Conservation (phyloP, 2,329 filamentous ascomycete genomes). For the Diaporthe humulicola region DNA sequence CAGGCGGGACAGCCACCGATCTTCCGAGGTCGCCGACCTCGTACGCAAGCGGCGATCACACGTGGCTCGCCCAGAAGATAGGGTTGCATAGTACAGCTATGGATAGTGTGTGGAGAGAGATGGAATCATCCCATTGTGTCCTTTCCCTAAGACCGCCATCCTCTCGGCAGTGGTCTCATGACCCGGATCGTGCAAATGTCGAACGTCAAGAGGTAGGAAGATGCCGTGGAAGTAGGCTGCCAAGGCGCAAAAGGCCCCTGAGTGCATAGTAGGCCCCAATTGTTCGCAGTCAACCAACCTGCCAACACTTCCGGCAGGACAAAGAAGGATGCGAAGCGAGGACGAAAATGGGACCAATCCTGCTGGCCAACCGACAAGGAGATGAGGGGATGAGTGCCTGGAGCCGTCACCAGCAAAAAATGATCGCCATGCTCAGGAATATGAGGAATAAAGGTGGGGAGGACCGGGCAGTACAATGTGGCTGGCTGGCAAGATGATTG, state of each 20-base stretch:
- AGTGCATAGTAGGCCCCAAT: background rate
- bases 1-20: background rate
- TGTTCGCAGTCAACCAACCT: background rate
- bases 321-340: background rate
- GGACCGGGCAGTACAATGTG: background rate
- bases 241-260: slow-evolving; percentile 5
- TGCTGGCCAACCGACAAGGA: background rate
- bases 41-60: background rate
- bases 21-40: slow-evolving; percentile 24
- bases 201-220: too few relatives aligned
- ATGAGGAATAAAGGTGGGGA: background rate
- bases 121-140: background rate
- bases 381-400: background rate
- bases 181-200: background rate
- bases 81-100: too few relatives aligned
- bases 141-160: background rate
- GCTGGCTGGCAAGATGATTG: background rate
- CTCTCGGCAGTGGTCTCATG: background rate
- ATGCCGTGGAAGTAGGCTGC: background rate
- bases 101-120: background rate
- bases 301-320: background rate
- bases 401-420: background rate
- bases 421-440: background rate
- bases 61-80: background rate
- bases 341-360: background rate